Percentiles rank a stretch among this genome's conserved stretches.
Evolutionary conservation across 306 rosid genomes (phyloP).

Genomic region (Vigna hirtella): DNA sequence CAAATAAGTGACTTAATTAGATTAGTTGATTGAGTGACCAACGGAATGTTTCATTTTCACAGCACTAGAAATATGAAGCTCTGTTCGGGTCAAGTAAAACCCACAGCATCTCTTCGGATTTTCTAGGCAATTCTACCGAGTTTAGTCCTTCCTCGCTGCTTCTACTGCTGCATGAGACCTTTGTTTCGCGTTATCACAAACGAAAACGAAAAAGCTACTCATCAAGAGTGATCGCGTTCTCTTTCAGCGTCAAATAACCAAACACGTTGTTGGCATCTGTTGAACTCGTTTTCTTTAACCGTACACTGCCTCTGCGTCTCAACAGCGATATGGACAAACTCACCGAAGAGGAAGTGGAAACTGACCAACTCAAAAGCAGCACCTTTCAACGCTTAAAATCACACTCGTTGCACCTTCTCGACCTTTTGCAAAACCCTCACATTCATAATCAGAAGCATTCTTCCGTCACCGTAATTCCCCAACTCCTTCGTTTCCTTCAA

Average conservation of each 20-base stretch:
- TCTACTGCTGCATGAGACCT: no score
- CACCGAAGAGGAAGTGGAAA: neutral
- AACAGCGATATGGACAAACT: slow-evolving; percentile 20
- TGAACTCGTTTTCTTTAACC: no score
- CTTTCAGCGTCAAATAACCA: neutral
- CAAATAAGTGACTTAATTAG: no score
- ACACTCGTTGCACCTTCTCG: slow-evolving; percentile 69
- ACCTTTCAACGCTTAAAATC: slow-evolving; percentile 68
- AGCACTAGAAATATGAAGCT: no score
- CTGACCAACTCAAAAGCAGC: slow-evolving; percentile 40
- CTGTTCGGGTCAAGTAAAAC: no score
- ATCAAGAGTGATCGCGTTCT: neutral
- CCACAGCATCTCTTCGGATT: no score
- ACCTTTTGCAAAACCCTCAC: slow-evolving; percentile 70
- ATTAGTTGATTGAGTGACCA: no score
- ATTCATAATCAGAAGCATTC: slow-evolving; percentile 47
- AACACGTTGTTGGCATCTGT: neutral
- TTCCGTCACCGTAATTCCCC: slow-evolving; percentile 51
- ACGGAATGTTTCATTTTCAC: no score
- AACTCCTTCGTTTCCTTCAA: slow-evolving; percentile 65
- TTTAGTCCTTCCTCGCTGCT: no score
- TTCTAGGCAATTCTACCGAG: no score
- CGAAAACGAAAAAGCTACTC: neutral
- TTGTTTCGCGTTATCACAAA: no score
- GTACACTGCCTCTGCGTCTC: no score